Percentiles rank a stretch among this genome's conserved stretches.
phyloP scores from a whole-genome alignment of 2,329 filamentous ascomycete species.

The Diaporthe sp. region DNA sequence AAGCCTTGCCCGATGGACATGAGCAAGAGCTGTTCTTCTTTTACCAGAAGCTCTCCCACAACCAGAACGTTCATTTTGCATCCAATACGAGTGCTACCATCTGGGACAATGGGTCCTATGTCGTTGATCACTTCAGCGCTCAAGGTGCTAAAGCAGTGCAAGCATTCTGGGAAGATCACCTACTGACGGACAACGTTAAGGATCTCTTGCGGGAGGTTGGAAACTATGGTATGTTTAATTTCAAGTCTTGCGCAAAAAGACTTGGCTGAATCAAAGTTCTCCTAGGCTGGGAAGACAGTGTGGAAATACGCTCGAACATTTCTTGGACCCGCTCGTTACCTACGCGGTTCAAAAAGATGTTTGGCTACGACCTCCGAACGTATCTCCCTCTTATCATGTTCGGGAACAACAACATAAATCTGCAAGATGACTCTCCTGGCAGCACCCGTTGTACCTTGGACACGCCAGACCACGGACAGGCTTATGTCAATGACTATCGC shows the following conservation, averaged over 20 bases:
- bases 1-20: neutral
- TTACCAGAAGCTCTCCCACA: neutral
- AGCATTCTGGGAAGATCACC: slow-evolving; percentile 53
- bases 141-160: slow-evolving; percentile 51
- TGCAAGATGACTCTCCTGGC: neutral
- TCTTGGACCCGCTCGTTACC: slow-evolving; percentile 54
- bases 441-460: neutral
- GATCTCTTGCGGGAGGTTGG: neutral
- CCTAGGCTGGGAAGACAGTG: slow-evolving; percentile 49
- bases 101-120: slow-evolving; percentile 43
- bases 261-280: neutral
- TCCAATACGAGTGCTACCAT: neutral
- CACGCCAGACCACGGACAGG: neutral
- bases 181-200: neutral
- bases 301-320: slow-evolving; percentile 50
- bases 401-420: neutral
- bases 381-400: slow-evolving; percentile 50
- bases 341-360: slow-evolving; percentile 46
- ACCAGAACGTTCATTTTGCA: slow-evolving; percentile 14
- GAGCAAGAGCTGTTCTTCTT: slow-evolving; percentile 21
- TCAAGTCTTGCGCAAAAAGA: neutral
- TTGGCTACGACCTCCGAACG: slow-evolving; percentile 51
- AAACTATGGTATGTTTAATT: neutral
- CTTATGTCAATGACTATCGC: slow-evolving; percentile 2
- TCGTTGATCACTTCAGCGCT: slow-evolving; percentile 52